phyloP scores from a whole-genome alignment of 164 flowering plant genomes.

The Magnolia officinalis region DNA sequence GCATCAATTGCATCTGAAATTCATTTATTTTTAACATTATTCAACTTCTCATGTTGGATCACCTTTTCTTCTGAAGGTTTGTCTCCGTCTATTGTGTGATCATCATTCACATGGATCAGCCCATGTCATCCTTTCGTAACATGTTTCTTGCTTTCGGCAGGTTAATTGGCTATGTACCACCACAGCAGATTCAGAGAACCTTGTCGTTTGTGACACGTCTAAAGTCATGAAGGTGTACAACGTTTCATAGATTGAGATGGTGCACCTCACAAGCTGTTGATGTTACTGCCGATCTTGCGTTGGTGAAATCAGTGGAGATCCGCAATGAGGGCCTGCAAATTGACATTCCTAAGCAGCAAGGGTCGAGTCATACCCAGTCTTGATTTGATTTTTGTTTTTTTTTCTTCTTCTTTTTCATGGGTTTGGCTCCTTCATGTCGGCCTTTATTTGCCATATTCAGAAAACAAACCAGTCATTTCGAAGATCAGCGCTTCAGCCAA shows the following conservation, averaged over 20 bases:
- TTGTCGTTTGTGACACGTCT: conserved; percentile 88
- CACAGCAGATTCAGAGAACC: conserved; percentile 75
- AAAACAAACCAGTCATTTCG: too few species aligned
- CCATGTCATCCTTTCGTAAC: not conserved
- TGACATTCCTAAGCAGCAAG: too few species aligned
- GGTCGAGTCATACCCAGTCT: too few species aligned
- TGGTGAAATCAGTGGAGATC: not conserved
- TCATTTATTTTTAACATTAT: not conserved
- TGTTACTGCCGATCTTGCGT: not conserved
- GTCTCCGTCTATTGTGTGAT: not conserved
- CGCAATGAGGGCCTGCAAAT: not conserved
- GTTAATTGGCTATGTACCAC: conserved; percentile 95
- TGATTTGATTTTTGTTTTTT: too few species aligned
- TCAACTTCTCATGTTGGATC: not conserved
- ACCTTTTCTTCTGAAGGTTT: not conserved
- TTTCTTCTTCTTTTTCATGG: too few species aligned
- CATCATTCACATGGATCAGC: not conserved
- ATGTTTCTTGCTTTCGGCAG: conserved; percentile 30
- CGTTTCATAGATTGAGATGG: conserved; percentile 29
- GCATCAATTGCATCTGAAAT: too few species aligned
- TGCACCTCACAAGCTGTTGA: not conserved
- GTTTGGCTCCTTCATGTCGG: too few species aligned
- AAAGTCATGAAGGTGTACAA: conserved; percentile 78
- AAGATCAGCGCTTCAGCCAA: too few species aligned
- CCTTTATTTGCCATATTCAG: too few species aligned